Percentiles rank a stretch among this genome's conserved stretches.
These are phyloP conservation scores for Lodderomyces pseudojiufengensis DNA, from an alignment of 1,139 yeast genomes.

Conservation along the genomic window DNA sequence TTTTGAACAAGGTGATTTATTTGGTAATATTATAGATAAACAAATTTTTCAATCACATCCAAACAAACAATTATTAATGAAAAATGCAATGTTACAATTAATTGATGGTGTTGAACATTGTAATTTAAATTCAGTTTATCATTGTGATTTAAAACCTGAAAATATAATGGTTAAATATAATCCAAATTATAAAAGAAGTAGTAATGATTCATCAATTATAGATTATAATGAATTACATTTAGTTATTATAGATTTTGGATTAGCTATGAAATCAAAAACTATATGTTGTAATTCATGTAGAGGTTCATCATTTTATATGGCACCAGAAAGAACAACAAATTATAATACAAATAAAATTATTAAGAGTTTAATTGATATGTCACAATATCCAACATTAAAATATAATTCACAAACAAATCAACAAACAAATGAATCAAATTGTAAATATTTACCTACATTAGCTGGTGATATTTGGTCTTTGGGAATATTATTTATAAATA, in stretches of 20 bases:
- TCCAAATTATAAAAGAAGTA: constrained; percentile 22
- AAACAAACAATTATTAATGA: constrained; percentile 45
- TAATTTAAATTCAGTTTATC: constrained; percentile 64
- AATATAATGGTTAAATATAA: constrained; percentile 60
- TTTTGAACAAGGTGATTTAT: constrained; percentile 78
- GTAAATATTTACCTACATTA: constrained; percentile 54
- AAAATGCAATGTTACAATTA: constrained; percentile 70
- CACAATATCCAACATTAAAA: constrained; percentile 22
- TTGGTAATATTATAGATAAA: constrained; percentile 71
- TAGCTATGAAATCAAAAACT: constrained; percentile 59
- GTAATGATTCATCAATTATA: constrained; percentile 17
- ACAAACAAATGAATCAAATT: constrained; percentile 17
- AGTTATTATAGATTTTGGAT: constrained; percentile 80
- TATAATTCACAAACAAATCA: constrained; percentile 11
- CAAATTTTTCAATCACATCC: constrained; percentile 49
- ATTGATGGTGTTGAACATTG: constrained; percentile 71
- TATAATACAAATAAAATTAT: constrained; percentile 32
- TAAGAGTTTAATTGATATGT: constrained; percentile 28
- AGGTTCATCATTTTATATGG: constrained; percentile 89
- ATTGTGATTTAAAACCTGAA: constrained; percentile 92
- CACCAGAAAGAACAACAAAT: constrained; percentile 75
- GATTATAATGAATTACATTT: constrained; percentile 57
- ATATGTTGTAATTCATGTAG: constrained; percentile 74
- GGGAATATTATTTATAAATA: constrained; percentile 75
- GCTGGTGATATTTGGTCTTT: constrained; percentile 89